Evolutionary conservation across 2,329 filamentous ascomycete genomes (phyloP), one percentile per base, ranked within the genome.

Genomic region (Dothistroma pini): DNA sequence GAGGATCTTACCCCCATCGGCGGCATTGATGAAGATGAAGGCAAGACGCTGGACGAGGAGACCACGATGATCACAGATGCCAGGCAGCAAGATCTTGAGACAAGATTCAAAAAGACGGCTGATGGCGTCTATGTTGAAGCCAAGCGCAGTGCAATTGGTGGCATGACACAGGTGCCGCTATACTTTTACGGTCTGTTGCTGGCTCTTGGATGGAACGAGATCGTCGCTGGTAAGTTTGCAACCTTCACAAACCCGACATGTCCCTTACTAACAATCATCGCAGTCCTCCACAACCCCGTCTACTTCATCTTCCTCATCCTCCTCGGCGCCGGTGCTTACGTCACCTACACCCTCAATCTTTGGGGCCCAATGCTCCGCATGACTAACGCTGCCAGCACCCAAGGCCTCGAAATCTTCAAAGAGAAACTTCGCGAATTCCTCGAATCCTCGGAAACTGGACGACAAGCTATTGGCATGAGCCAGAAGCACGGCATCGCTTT

Each of bases 111-210:
- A 83, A 97, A 97, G 83, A 95, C 91, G 38, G 95, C 95, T 1
- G 95, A 99, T 74, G 95, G 93, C 8, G 93, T 99, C 4, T 99
- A 96, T 71, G 93, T 99, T 48, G 95, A 99, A 79, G 95, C 95
- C 54, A 99, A 99, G 83, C 86, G 95, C 61, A 93, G 93, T 74
- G 95, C 95, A 48, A 96, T 99, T 73, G 95, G 95, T 58, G 93
- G 93, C 60, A 90, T 99, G 70, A 90, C 93, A 4, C 93, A 97
- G 76, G 87, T 99, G 54, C 95, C 95, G 6, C 79, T 96, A 63
- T 97, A 97, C 77, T 97, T 99, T 76, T 99, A 97, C 71, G 91
- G 86, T 48, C 76, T 97, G 59, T 81, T 99, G 59, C 80, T 99
- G 66, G 90, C 91, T 22, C 82, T 99, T 54, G 95, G 95, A n/a